Conservation (phyloP, 2,329 filamentous ascomycete genomes). For the Huntiella bhutanensis region DNA sequence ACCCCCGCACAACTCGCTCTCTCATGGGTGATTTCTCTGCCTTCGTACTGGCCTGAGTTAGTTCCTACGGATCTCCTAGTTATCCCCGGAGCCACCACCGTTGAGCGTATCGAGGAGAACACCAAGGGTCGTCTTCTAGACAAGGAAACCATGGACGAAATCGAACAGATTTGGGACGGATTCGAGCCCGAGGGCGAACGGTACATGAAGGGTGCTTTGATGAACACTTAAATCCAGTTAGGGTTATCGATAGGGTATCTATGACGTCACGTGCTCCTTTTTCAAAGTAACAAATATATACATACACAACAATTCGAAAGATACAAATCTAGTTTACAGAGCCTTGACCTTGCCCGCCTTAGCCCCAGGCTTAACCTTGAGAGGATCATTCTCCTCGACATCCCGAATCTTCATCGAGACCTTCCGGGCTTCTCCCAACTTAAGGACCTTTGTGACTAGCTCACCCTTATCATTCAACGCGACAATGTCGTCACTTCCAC, state of each 20-base stretch:
- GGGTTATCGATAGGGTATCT: too few relatives aligned
- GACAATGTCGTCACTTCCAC: slow-evolving; percentile 72
- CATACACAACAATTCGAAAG: neutral
- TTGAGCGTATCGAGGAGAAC: slow-evolving; percentile 42
- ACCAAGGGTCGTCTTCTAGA: slow-evolving; percentile 28
- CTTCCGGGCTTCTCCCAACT: slow-evolving; percentile 39
- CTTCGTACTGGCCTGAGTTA: slow-evolving; percentile 30
- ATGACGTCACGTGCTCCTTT: too few relatives aligned
- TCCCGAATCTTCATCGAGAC: slow-evolving; percentile 9
- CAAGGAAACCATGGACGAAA: slow-evolving; percentile 29
- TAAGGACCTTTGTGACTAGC: slow-evolving; percentile 52
- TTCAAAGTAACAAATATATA: neutral
- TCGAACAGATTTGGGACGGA: slow-evolving; percentile 29
- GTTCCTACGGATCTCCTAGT: slow-evolving; percentile 24
- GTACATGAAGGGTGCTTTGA: slow-evolving; percentile 23
- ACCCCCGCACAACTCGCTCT: slow-evolving; percentile 47
- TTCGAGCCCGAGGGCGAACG: slow-evolving; percentile 30
- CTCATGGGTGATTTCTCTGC: slow-evolving; percentile 38
- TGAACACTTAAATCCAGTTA: slow-evolving; percentile 19
- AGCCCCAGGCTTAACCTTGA: neutral
- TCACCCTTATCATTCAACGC: slow-evolving; percentile 48
- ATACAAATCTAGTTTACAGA: neutral
- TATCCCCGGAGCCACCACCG: slow-evolving; percentile 44
- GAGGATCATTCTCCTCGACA: neutral
- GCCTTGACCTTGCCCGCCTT: slow-evolving; percentile 4